A percentile compares a stretch with the other conserved stretches of the same genome.
phyloP scores from a whole-genome alignment of 2,329 filamentous ascomycete genomes.

The Aspergillus novofumigatus region DNA sequence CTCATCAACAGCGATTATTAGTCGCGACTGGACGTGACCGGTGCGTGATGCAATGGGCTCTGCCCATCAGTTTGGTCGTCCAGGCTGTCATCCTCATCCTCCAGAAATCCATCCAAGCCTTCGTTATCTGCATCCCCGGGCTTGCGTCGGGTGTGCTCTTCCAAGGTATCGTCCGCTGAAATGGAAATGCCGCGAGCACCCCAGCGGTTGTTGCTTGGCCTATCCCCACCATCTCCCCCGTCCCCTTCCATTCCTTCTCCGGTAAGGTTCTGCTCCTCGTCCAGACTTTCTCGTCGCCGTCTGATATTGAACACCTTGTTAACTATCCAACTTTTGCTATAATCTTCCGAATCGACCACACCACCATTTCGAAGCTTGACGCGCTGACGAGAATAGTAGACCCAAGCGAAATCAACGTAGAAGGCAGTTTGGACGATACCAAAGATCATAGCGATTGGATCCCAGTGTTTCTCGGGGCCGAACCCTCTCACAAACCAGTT shows the following conservation, averaged over 20 bases:
- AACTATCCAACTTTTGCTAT: conserved; percentile 80
- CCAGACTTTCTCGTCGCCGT: conserved; percentile 23
- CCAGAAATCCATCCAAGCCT: conserved; percentile 17
- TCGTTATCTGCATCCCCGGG: conserved; percentile 8
- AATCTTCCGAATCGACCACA: conserved; percentile 84
- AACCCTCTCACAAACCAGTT: conserved; percentile 81
- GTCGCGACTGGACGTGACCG: not conserved
- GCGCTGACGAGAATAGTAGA: conserved; percentile 88
- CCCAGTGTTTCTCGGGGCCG: conserved; percentile 55
- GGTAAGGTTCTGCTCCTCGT: conserved; percentile 37
- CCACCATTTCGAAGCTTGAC: conserved; percentile 89
- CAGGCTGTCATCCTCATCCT: conserved; percentile 17
- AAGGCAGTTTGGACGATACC: conserved; percentile 84
- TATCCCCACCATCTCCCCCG: conserved; percentile 17
- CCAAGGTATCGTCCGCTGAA: conserved; percentile 53
- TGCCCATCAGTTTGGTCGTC: conserved; percentile 1
- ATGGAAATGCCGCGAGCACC: conserved; percentile 57
- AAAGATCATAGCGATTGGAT: conserved; percentile 75
- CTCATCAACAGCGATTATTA: conserved; percentile 4
- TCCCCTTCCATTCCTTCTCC: conserved; percentile 27
- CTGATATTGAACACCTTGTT: conserved; percentile 65
- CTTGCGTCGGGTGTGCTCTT: conserved; percentile 16
- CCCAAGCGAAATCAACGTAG: conserved; percentile 93
- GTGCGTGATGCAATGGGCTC: conserved; percentile 2
- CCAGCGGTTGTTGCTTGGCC: conserved; percentile 47